Evolutionary conservation across 345 rosid species (phyloP), one percentile per base, ranked within the genome.

Genomic region (Melaleuca alternifolia): DNA sequence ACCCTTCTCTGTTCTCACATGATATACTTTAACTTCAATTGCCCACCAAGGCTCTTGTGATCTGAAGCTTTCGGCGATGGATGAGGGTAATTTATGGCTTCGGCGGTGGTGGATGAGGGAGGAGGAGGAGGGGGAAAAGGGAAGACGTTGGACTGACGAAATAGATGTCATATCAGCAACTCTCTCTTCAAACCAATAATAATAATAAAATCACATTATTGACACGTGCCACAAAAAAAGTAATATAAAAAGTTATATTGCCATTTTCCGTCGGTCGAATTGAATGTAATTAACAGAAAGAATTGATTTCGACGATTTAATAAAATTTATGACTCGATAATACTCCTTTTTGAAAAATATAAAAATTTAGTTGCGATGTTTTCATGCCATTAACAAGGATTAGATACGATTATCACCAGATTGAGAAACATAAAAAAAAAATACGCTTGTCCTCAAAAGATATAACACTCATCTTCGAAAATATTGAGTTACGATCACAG

Each of bases 161-260:
- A 11, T 15, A 30, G 77, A 65, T 15, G 77, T 44, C 44, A 30
- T 15, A 65, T 65, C 44, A 4, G 0, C 44, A 30, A 15, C 24
- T 20, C 21, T 65, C 77, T 3, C 41, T 15, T 14, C 77, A 16
- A 65, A 30, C 30, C 30, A 30, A 30, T 30, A 30, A 65, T 30
- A 30, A 65, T 30, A 62, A 1, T 15, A 62, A 14, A 33, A 7
- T 2, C 2, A 7, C 11, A 2, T 5, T 8, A 0, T 0, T 0
- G 6, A 1, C 11, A 5, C 5, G 10, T 30, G 6, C 15, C 6
- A 30, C 2, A 10, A 26, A 26, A 15, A 57, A 14, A 26, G 30
- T 57, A 26, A 11, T 11, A 65, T 30, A 65, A 65, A 65, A 30
- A 65, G 44, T 65, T 4, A 30, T 0, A 6, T 62, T 10, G 6